Conservation (phyloP, 257 asterid species). For the Eustoma russellianum region DNA sequence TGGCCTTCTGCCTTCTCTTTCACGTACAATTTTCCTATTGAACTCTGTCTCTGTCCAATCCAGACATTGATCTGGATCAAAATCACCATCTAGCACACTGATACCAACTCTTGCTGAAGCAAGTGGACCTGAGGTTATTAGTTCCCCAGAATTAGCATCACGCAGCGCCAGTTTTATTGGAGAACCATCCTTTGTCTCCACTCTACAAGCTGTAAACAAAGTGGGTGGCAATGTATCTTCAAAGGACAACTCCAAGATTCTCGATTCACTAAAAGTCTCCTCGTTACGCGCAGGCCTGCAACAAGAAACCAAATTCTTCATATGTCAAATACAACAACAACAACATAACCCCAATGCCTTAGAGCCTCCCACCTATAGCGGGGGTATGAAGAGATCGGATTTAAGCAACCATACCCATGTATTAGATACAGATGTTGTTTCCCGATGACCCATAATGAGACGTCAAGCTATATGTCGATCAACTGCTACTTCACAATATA, state of each 20-base stretch:
- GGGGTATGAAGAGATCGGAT: no score
- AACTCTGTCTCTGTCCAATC: conserved; percentile 64
- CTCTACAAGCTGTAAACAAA: conserved; percentile 47
- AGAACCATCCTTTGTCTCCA: conserved; percentile 27
- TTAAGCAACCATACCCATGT: no score
- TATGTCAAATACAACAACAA: no score
- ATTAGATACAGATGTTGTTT: no score
- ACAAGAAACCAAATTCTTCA: no score
- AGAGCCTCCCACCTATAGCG: no score
- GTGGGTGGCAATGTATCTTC: conserved; percentile 32
- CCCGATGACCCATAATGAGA: no score
- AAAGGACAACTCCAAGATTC: conserved; percentile 47
- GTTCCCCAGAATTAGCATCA: conserved; percentile 29
- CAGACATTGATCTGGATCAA: conserved; percentile 39
- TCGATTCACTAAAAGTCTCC: conserved; percentile 24
- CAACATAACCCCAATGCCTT: no score
- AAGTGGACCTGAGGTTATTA: conserved; percentile 42
- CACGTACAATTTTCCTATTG: conserved; percentile 28
- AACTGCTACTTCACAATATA: no score
- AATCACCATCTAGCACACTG: conserved; percentile 72
- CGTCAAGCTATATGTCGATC: no score
- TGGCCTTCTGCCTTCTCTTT: conserved; percentile 80
- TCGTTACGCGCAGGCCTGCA: conserved; percentile 32
- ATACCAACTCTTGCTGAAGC: conserved; percentile 44
- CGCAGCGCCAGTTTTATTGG: conserved; percentile 33